Conservation (phyloP, 2,329 filamentous ascomycete species). For the Elsinoe perseae region DNA sequence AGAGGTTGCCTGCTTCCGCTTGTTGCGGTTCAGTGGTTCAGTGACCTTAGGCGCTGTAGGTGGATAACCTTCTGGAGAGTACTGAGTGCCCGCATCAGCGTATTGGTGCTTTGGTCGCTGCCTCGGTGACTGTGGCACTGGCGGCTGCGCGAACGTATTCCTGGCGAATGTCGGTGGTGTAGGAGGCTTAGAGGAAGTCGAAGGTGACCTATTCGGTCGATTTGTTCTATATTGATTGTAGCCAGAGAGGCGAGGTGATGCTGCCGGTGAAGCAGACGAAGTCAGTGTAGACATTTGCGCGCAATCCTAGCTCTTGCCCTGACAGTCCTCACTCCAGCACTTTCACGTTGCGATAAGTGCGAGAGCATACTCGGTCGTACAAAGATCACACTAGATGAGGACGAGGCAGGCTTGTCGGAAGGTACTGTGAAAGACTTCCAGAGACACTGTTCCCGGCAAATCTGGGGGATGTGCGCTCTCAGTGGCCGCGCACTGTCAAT, state of each 20-base stretch:
- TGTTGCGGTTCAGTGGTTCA: conserved; percentile 11
- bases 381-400: neutral
- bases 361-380: conserved; percentile 14
- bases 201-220: neutral
- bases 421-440: neutral
- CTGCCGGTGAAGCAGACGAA: conserved; percentile 27
- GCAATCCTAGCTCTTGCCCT: conserved; percentile 7
- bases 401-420: neutral
- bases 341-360: neutral
- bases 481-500: conserved; percentile 2
- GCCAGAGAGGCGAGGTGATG: conserved; percentile 23
- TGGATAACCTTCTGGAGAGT: conserved; percentile 43
- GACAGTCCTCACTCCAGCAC: neutral
- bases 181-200: conserved; percentile 14
- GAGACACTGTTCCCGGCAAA: neutral
- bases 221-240: conserved; percentile 11
- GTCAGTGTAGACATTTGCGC: conserved; percentile 27
- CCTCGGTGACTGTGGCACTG: conserved; percentile 13
- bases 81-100: conserved; percentile 48
- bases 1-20: conserved; percentile 27
- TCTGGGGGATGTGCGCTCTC: conserved; percentile 6
- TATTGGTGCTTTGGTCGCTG: conserved; percentile 16
- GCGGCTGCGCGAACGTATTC: neutral
- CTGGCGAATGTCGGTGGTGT: conserved; percentile 8
- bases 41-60: conserved; percentile 30